These are phyloP conservation scores for Fusarium sacchari DNA, from an alignment of 2,329 filamentous ascomycete genomes.

Conservation along the genomic window DNA sequence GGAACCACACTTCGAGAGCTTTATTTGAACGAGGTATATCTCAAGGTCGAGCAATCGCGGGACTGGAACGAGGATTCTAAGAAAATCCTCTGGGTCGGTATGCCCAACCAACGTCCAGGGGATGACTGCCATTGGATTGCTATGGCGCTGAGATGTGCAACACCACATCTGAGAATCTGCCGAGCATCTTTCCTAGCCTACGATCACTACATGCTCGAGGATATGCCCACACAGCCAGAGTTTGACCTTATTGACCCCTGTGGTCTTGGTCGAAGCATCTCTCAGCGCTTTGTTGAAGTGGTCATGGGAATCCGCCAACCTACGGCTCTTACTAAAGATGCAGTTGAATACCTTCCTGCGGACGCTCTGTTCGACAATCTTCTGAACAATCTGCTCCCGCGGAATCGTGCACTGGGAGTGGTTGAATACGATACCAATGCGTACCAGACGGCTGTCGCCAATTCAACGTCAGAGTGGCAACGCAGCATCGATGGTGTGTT, in stretches of 20 bases:
- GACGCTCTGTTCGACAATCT: conserved; percentile 43
- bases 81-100: conserved; percentile 57
- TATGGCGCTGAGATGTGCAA: conserved; percentile 51
- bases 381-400: conserved; percentile 38
- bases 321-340: conserved; percentile 44
- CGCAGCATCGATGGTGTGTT: conserved; percentile 57
- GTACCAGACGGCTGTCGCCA: conserved; percentile 51
- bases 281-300: conserved; percentile 60
- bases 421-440: conserved; percentile 51
- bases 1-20: conserved; percentile 55
- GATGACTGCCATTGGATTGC: conserved; percentile 55
- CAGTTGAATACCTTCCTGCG: conserved; percentile 49
- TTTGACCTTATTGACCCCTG: conserved; percentile 57
- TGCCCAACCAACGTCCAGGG: conserved; percentile 54
- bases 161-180: conserved; percentile 52
- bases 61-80: conserved; percentile 48
- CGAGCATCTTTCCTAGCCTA: conserved; percentile 58
- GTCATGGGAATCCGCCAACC: conserved; percentile 54
- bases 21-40: conserved; percentile 57
- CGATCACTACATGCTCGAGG: conserved; percentile 52
- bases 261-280: conserved; percentile 52
- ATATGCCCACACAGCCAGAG: conserved; percentile 41
- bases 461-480: conserved; percentile 55
- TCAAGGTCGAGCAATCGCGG: conserved; percentile 53
- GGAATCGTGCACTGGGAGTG: conserved; percentile 40